phyloP scores from a whole-genome alignment of 345 rosid species.

The Punica granatum region DNA sequence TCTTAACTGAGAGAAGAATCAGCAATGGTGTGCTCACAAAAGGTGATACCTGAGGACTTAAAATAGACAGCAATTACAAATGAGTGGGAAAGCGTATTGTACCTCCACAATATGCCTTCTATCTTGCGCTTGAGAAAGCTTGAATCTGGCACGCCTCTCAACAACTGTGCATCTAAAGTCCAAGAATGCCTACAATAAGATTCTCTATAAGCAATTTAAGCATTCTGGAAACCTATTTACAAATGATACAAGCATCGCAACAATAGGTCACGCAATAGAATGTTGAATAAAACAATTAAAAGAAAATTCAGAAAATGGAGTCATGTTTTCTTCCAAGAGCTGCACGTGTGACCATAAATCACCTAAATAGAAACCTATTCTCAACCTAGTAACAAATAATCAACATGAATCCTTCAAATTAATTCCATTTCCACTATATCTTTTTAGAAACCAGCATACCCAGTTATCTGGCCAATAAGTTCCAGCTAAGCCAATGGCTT shows the following conservation, averaged over 20 bases:
- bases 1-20: background rate
- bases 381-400: background rate
- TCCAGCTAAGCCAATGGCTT: background rate
- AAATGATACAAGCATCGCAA: background rate
- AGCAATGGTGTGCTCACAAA: background rate
- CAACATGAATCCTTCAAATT: background rate
- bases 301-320: background rate
- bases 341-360: background rate
- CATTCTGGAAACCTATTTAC: background rate
- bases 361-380: background rate
- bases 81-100: constrained; percentile 7
- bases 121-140: constrained; percentile 74
- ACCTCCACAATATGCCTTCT: constrained; percentile 93
- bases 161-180: constrained; percentile 91
- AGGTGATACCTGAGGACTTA: background rate
- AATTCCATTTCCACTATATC: background rate
- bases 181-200: constrained; percentile 57
- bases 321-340: background rate
- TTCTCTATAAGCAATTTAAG: constrained; percentile 1
- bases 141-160: constrained; percentile 80
- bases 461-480: background rate
- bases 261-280: background rate
- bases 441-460: background rate
- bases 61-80: background rate
- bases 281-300: background rate